Base-by-base conservation (phyloP, 1,284 basidiomycete genomes). In the Ganoderma sinense region DNA sequence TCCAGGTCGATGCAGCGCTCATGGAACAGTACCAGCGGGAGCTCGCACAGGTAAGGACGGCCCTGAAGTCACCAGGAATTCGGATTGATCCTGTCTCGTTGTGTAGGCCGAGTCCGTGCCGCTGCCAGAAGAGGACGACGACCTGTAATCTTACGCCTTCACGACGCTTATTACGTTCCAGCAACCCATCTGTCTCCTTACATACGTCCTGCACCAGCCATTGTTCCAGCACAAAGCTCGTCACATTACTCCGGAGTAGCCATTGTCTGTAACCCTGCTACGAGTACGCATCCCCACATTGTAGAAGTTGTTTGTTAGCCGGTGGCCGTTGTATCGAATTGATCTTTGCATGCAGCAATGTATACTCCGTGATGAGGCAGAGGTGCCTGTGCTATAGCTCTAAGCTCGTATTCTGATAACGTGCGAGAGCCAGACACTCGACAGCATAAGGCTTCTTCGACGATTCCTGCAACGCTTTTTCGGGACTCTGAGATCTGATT, bases 1-100 rank as follows among this genome's bases (percentile, higher is more conserved):
- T 99, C 73, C 80, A 89, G 73, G 89, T 99, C 78, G 97, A 99
- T 82, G 84, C 88, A 41, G 82, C 77, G 48, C 86, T 99, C 79
- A 97, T 98, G 89, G 85, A 86, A 71, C 88, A 94, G 81, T 98
- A 99, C 86, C 88, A 92, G 79, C 80, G 82, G 75, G 96, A 99
- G 85, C 86, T 98, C 84, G 84, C 87, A 67, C 78, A 84, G 82
- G 93, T 93, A 76, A 71, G 85, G 81, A 39, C 33, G 20, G 13
- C 18, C 8, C 6, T 39, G 14, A 40, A 16, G 16, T 29, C 20
- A 14, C 14, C 20, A 55, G 33, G 14, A 56, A 8, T 33, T n/a
- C 2, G 45, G 23, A 14, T 48, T 48, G 18, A 31, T 16, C 16
- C 5, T 40, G n/a, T 45, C 1, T 0, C n/a, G 36, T 14, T 14